Conservation (phyloP, 78 protist species). For the Speleostelium caveatum region DNA sequence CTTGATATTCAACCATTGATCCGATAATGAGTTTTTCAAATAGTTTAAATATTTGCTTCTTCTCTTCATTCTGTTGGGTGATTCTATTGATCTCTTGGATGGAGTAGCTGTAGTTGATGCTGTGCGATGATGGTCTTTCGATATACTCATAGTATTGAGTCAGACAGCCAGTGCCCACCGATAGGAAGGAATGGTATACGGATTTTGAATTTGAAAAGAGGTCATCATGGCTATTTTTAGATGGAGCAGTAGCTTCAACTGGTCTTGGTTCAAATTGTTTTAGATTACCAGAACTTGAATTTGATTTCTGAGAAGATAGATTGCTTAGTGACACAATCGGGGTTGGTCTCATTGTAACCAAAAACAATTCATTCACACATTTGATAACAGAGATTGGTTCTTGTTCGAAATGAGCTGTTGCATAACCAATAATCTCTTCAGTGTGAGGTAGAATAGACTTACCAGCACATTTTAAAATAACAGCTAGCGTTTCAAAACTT, state of each 20-base stretch:
- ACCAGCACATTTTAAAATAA: slow-evolving; percentile 66
- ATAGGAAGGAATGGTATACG: slow-evolving; percentile 15
- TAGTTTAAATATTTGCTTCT: slow-evolving; percentile 1
- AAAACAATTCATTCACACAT: slow-evolving; percentile 63
- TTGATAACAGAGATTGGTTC: slow-evolving; percentile 55
- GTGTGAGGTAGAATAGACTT: slow-evolving; percentile 48
- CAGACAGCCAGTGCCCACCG: slow-evolving; percentile 7
- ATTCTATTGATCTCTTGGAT: slow-evolving; percentile 50
- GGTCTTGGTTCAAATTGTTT: slow-evolving; percentile 41
- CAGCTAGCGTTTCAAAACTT: slow-evolving; percentile 57
- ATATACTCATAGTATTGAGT: slow-evolving; percentile 29
- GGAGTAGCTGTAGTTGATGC: slow-evolving; percentile 40
- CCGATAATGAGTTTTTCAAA: slow-evolving; percentile 47
- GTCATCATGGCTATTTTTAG: slow-evolving; percentile 46
- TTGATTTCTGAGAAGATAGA: background rate
- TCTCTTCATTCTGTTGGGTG: slow-evolving; percentile 25
- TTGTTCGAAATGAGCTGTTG: slow-evolving; percentile 62
- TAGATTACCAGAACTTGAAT: background rate
- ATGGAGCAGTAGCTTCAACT: slow-evolving; percentile 13
- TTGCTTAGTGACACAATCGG: slow-evolving; percentile 56
- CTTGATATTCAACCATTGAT: slow-evolving; percentile 44
- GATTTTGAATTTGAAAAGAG: slow-evolving; percentile 34
- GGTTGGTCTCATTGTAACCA: slow-evolving; percentile 66
- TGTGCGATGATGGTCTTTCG: slow-evolving; percentile 23
- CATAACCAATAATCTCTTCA: slow-evolving; percentile 71